phyloP scores from a whole-genome alignment of 495 filamentous ascomycete species.

The Parathielavia hyrcaniae region DNA sequence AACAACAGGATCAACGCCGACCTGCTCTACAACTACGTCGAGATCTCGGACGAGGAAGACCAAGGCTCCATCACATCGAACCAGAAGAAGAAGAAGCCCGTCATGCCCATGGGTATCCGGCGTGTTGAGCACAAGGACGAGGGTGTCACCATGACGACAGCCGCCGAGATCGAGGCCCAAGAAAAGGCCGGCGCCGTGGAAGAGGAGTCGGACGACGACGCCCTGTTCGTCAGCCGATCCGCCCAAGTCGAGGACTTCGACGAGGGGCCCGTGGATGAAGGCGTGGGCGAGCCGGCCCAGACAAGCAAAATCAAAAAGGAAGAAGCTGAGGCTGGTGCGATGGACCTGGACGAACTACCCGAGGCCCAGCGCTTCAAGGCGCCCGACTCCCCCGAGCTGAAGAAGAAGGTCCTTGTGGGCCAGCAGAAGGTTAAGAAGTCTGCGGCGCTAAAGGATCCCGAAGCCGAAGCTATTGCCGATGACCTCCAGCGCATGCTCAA shows the following conservation, averaged over 20 bases:
- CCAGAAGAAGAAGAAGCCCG: conserved; percentile 22
- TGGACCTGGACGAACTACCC: conserved; percentile 38
- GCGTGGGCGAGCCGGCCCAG: conserved; percentile 26
- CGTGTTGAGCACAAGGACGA: conserved; percentile 51
- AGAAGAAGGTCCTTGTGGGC: conserved; percentile 25
- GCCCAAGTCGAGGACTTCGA: conserved; percentile 11
- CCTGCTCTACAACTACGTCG: conserved; percentile 32
- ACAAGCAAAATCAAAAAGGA: conserved; percentile 29
- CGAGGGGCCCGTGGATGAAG: conserved; percentile 29
- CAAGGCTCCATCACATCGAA: conserved; percentile 11
- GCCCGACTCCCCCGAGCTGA: conserved; percentile 31
- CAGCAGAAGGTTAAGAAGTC: conserved; percentile 30
- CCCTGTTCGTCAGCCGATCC: conserved; percentile 36
- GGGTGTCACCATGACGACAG: conserved; percentile 46
- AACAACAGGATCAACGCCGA: conserved; percentile 41
- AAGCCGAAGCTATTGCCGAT: conserved; percentile 28
- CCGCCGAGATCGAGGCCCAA: conserved; percentile 44
- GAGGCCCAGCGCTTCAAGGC: conserved; percentile 23
- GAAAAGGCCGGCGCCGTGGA: conserved; percentile 29
- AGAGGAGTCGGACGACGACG: conserved; percentile 38
- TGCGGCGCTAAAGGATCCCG: conserved; percentile 32
- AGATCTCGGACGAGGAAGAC: conserved; percentile 31
- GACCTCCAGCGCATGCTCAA: conserved; percentile 33
- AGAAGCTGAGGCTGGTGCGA: conserved; percentile 24
- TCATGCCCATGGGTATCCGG: conserved; percentile 45